Conservation (phyloP, 2,329 filamentous ascomycete species). For the Claviceps purpurea region DNA sequence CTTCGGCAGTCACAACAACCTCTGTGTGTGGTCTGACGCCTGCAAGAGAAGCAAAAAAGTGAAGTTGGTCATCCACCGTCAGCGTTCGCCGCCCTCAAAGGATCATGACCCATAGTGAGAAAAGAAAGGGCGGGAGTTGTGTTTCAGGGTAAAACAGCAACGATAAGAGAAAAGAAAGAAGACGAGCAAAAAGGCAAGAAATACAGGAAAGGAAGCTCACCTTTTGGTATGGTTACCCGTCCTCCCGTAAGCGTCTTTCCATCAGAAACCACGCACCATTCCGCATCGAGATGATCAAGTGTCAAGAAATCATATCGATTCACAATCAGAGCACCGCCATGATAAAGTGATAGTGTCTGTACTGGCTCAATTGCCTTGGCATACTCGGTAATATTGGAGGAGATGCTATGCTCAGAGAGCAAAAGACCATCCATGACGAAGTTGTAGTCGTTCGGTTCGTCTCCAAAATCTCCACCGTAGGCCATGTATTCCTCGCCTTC, state of each 20-base stretch:
- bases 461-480: slow-evolving; percentile 50
- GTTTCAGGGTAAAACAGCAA: too few species aligned
- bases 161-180: neutral
- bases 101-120: too few species aligned
- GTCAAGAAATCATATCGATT: slow-evolving; percentile 42
- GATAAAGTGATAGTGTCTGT: slow-evolving; percentile 31
- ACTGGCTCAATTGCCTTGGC: slow-evolving; percentile 48
- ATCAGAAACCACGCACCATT: slow-evolving; percentile 28
- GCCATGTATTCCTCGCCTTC: slow-evolving; percentile 36
- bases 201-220: slow-evolving; percentile 12
- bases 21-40: slow-evolving; percentile 30
- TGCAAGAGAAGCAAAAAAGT: slow-evolving; percentile 6
- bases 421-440: slow-evolving; percentile 45
- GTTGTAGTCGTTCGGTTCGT: slow-evolving; percentile 44
- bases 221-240: slow-evolving; percentile 26
- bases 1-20: slow-evolving; percentile 20
- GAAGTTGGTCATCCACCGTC: neutral
- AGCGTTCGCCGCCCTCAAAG: neutral
- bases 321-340: slow-evolving; percentile 29
- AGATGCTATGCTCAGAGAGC: slow-evolving; percentile 33
- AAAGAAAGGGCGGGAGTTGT: too few species aligned
- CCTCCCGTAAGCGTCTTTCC: slow-evolving; percentile 20
- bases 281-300: slow-evolving; percentile 35
- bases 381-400: slow-evolving; percentile 39
- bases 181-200: neutral